phyloP scores from a whole-genome alignment of 495 filamentous ascomycete species.

The Hypoxylon fuscum region DNA sequence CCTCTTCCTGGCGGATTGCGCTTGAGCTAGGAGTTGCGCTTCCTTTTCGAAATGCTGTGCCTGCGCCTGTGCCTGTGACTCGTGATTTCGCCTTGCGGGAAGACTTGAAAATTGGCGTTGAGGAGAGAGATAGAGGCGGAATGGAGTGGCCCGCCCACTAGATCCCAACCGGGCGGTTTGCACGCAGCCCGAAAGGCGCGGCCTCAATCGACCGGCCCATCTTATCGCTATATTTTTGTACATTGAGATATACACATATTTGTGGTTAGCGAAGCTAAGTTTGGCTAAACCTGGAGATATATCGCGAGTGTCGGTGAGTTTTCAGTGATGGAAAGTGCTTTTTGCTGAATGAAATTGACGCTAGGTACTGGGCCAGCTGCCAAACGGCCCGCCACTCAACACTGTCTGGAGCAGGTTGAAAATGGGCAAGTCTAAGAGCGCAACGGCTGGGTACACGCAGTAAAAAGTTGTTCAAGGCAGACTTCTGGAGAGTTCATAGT shows the following conservation, averaged over 20 bases:
- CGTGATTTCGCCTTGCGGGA: neutral
- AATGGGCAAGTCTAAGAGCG: no score
- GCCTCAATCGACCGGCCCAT: slow-evolving; percentile 33
- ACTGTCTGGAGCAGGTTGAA: neutral
- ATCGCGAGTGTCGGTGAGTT: neutral
- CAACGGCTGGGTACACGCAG: no score
- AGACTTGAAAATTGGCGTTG: slow-evolving; percentile 7
- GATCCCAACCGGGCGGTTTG: slow-evolving; percentile 2
- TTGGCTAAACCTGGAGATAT: no score
- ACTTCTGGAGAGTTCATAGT: no score
- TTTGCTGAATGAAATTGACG: no score
- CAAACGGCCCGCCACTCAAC: no score
- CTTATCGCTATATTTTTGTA: slow-evolving; percentile 23
- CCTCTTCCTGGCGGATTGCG: neutral
- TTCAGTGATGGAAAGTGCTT: no score
- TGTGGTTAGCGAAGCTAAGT: neutral
- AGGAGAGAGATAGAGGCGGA: neutral
- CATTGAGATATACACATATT: slow-evolving; percentile 34
- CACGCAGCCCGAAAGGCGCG: slow-evolving; percentile 13
- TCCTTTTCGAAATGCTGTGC: neutral
- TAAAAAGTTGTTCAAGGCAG: no score
- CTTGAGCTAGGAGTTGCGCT: neutral
- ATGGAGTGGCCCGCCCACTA: neutral
- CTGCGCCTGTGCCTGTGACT: neutral
- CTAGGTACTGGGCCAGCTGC: no score